These are phyloP conservation scores for Spirogloea muscicola DNA, from an alignment of 139 green algal species.

Conservation along the genomic window DNA sequence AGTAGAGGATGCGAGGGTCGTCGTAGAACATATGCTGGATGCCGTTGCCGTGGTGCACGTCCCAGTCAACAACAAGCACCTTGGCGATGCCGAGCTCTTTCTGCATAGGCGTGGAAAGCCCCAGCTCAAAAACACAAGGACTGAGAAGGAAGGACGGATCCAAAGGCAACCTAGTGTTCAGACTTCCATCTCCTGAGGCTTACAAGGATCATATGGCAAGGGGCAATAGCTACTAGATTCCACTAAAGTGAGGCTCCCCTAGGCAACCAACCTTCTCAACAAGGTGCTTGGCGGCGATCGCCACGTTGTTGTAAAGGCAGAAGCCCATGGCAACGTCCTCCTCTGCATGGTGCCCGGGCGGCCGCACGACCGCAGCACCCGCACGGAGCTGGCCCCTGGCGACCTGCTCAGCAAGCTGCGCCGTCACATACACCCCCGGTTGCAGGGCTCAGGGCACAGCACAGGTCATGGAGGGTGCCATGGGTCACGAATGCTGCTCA, in stretches of 20 bases:
- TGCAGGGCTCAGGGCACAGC: not conserved
- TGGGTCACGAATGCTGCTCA: too few species aligned
- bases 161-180: too few species aligned
- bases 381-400: slow-evolving; percentile 21
- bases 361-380: slow-evolving; percentile 63
- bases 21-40: slow-evolving; percentile 72
- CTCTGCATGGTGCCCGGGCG: slow-evolving; percentile 70
- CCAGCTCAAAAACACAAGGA: not conserved
- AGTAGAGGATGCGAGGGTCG: slow-evolving; percentile 68
- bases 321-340: slow-evolving; percentile 61
- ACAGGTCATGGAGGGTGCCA: too few species aligned
- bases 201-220: too few species aligned
- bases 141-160: not conserved
- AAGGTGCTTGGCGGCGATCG: slow-evolving; percentile 40
- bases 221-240: too few species aligned
- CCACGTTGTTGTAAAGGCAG: slow-evolving; percentile 74
- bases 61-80: slow-evolving; percentile 75
- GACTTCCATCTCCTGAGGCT: too few species aligned
- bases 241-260: too few species aligned
- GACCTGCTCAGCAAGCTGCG: slow-evolving; percentile 24
- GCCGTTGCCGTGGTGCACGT: slow-evolving; percentile 80
- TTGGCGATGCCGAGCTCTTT: slow-evolving; percentile 27
- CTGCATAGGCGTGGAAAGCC: slow-evolving; percentile 5
- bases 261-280: too few species aligned
- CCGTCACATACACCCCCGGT: too few species aligned